These are phyloP conservation scores for Diaporthe australafricana DNA, from an alignment of 2,329 filamentous ascomycete genomes.

Conservation along the genomic window DNA sequence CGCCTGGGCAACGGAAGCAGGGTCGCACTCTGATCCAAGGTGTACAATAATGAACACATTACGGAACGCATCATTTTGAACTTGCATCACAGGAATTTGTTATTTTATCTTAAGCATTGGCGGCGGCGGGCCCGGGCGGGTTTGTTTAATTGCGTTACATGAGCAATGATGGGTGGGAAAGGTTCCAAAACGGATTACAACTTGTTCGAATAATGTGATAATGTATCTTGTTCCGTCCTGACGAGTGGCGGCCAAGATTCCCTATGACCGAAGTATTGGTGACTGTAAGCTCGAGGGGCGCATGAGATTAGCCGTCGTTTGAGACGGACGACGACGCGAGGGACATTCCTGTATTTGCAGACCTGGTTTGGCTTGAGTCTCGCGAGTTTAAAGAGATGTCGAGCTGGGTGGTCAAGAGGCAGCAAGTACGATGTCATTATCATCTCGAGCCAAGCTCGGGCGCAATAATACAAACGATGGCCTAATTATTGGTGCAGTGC, in stretches of 20 bases:
- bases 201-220: slow-evolving; percentile 31
- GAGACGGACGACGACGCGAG: not conserved
- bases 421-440: not conserved
- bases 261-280: not conserved
- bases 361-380: not conserved
- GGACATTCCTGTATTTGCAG: not conserved
- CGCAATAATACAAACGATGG: not conserved
- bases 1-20: slow-evolving; percentile 26
- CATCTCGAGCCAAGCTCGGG: not conserved
- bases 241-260: not conserved
- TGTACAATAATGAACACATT: slow-evolving; percentile 24
- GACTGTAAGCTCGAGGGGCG: not conserved
- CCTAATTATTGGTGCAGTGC: not conserved
- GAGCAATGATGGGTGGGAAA: slow-evolving; percentile 20
- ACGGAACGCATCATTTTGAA: slow-evolving; percentile 26
- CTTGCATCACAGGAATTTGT: slow-evolving; percentile 20
- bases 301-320: not conserved
- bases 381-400: not conserved
- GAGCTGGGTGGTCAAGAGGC: not conserved
- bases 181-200: slow-evolving; percentile 13
- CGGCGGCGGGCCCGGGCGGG: slow-evolving; percentile 14
- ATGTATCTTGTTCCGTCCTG: slow-evolving; percentile 19
- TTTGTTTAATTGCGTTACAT: slow-evolving; percentile 26
- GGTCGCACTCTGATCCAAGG: slow-evolving; percentile 21
- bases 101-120: slow-evolving; percentile 24